Evolutionary conservation across 2,329 filamentous ascomycete species (phyloP).

Genomic region (Chrysoporthe cubensis): DNA sequence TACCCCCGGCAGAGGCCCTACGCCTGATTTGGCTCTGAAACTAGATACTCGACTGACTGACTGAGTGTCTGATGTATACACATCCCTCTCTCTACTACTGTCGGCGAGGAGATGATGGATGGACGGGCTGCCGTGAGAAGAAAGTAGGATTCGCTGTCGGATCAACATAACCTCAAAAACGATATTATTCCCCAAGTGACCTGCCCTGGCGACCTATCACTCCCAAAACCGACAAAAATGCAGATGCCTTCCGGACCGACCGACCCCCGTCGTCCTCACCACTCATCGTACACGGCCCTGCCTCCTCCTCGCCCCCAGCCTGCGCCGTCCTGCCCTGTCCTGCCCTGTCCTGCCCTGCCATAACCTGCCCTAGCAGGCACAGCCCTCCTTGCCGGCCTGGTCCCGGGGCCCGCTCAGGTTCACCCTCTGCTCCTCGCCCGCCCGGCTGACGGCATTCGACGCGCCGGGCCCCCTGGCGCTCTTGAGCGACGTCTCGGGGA

Average conservation of each 20-base stretch:
- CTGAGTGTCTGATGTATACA: too few relatives aligned
- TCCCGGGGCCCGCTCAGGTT: slow-evolving; percentile 78
- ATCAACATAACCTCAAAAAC: slow-evolving; percentile 16
- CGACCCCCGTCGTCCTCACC: background rate
- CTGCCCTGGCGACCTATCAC: slow-evolving; percentile 23
- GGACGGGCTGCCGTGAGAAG: background rate
- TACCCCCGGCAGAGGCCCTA: too few relatives aligned
- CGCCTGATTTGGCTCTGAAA: too few relatives aligned
- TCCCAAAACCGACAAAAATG: slow-evolving; percentile 20
- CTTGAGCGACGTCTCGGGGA: slow-evolving; percentile 96
- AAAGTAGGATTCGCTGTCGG: slow-evolving; percentile 27
- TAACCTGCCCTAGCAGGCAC: slow-evolving; percentile 70
- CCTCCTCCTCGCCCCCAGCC: background rate
- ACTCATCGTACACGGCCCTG: background rate
- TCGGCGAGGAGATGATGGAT: too few relatives aligned
- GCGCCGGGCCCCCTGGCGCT: slow-evolving; percentile 75
- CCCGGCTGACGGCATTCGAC: slow-evolving; percentile 60
- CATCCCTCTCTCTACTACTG: too few relatives aligned
- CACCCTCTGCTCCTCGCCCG: slow-evolving; percentile 73
- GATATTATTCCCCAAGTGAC: slow-evolving; percentile 28
- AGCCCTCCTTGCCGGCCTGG: slow-evolving; percentile 83
- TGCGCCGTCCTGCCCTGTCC: background rate
- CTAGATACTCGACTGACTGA: too few relatives aligned
- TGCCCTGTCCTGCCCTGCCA: background rate
- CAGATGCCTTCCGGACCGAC: slow-evolving; percentile 22